Evolutionary conservation across 2,329 filamentous ascomycete species (phyloP).

Genomic region (Monosporascus sp.): DNA sequence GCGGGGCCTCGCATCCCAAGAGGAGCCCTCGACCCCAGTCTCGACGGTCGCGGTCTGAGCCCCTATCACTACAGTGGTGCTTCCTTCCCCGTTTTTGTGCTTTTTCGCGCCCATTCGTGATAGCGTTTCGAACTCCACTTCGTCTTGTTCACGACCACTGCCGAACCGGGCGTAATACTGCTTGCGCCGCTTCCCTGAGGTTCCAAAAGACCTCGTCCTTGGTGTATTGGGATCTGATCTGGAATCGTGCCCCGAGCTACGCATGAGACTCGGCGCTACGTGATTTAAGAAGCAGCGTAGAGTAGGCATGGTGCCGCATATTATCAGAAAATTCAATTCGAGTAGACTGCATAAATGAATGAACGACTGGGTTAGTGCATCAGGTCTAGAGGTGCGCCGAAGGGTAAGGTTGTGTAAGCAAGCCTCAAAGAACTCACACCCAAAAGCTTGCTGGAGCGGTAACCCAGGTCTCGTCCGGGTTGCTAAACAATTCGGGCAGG

Average conservation of each 20-base stretch:
- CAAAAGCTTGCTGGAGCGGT: constrained; percentile 3
- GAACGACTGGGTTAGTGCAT: background rate
- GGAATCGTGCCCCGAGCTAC: background rate
- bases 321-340: constrained; percentile 23
- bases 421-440: constrained; percentile 2
- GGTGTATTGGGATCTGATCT: background rate
- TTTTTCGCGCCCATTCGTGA: background rate
- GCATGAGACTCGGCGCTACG: constrained; percentile 11
- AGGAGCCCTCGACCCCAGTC: background rate
- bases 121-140: background rate
- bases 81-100: background rate
- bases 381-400: background rate
- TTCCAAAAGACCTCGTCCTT: background rate
- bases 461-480: constrained; percentile 4
- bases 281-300: constrained; percentile 20
- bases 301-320: constrained; percentile 23
- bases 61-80: background rate
- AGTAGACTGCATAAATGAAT: constrained; percentile 13
- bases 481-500: constrained; percentile 1
- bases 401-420: background rate
- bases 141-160: background rate
- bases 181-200: background rate
- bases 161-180: background rate
- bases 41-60: background rate
- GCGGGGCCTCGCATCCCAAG: background rate